Evolutionary conservation across 257 asterid genomes (phyloP), one percentile per base, ranked within the genome.

Genomic region (Jasminum sambac): DNA sequence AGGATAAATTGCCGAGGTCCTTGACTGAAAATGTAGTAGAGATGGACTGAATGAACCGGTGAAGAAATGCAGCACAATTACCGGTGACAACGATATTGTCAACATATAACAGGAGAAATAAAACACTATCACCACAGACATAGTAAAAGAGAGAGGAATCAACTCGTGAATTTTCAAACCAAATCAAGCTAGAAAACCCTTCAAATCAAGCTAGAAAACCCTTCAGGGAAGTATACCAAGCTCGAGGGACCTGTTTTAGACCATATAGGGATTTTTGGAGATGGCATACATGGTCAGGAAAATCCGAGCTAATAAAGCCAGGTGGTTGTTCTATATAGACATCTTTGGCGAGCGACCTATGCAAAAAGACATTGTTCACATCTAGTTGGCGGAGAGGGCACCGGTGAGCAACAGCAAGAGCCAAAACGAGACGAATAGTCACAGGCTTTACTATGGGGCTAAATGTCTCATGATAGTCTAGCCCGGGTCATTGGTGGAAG

Each of bases 261-360:
- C 44, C 72, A 46, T 46, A 67, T 10, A 67, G 24, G 9, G 65
- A 30, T 21, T n/a, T 52, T 11, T 11, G 48, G n/a, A 69, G 64
- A 14, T 7, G 9, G 39, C 50, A 69, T 23, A 55, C 63, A 37
- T 69, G 39, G 40, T 52, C 59, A 50, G 73, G 73, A 39, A 21
- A 46, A 17, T 67, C 55, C 23, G 34, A 26, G 39, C 46, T 6
- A 12, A 43, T 37, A 42, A 44, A 69, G 5, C 23, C 24, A 16
- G 30, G 41, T 24, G 57, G 73, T 25, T 69, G 66, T 6, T 19
- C 6, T 50, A 69, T 36, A 34, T n/a, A n/a, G n/a, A n/a, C n/a
- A n/a, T n/a, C n/a, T n/a, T n/a, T n/a, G n/a, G n/a, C n/a, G n/a
- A n/a, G n/a, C n/a, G n/a, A n/a, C 0, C 30, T 7, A 66, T 68